phyloP scores from a whole-genome alignment of 352 stramenopile genomes.

The Globisporangium radiosum region DNA sequence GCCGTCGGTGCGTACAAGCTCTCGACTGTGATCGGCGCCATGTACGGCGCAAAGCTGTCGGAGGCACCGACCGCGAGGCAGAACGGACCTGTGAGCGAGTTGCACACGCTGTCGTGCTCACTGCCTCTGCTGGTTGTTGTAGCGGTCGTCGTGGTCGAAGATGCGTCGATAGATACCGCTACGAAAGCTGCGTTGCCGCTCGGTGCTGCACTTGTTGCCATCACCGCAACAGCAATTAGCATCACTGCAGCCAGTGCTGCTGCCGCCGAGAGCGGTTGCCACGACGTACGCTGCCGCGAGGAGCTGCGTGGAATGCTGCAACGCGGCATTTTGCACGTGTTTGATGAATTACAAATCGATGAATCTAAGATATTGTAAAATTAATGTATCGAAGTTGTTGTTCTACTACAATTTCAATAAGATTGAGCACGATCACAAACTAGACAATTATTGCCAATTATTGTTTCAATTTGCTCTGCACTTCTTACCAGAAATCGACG shows the following conservation, averaged over 20 bases:
- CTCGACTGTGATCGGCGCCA: slow-evolving; percentile 42
- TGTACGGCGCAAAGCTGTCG: slow-evolving; percentile 38
- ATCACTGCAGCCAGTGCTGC: neutral
- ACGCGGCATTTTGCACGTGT: neutral
- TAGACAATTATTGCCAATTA: no score
- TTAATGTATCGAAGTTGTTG: no score
- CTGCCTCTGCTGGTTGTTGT: neutral
- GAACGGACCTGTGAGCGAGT: slow-evolving; percentile 60
- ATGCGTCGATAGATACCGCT: neutral
- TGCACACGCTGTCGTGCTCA: slow-evolving; percentile 27
- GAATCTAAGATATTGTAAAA: no score
- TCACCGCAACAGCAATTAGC: neutral
- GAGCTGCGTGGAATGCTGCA: neutral
- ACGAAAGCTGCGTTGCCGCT: neutral
- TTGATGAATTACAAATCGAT: no score
- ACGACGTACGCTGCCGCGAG: no score
- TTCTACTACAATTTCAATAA: no score
- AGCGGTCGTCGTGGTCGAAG: neutral
- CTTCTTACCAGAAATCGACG: no score
- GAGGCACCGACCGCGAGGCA: slow-evolving; percentile 32
- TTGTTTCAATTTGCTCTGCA: no score
- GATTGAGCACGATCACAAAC: no score
- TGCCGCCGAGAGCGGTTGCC: neutral
- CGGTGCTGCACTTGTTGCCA: neutral
- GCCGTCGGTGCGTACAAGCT: slow-evolving; percentile 12